Base-by-base conservation (phyloP, 2,329 filamentous ascomycete species). In the Clarireedia homoeocarpa region DNA sequence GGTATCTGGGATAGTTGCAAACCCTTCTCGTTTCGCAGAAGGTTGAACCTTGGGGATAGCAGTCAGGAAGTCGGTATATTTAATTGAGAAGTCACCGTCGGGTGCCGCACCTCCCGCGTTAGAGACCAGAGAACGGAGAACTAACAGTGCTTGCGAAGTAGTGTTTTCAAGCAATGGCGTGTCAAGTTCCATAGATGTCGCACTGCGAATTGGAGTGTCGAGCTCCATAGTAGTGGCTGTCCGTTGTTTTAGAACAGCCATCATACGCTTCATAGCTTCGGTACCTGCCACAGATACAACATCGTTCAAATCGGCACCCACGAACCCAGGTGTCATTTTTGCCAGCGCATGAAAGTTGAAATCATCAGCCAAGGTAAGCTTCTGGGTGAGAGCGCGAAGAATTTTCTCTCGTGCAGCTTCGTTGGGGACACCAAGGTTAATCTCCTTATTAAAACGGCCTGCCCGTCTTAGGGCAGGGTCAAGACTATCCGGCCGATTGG, bases 1-100 rank as follows among this genome's bases (percentile, higher is more conserved):
- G 5, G 94, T 92, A 68, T 91, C 86, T 6, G 94, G 94, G 46
- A 97, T 90, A 0, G 90, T 94, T 12, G 90, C 91, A 71, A 99
- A 99, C 48, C 94, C 94, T 73, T 99, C 92, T 50, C 91, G 85
- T 70, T 92, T 91, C 5, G 88, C 88, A 1, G 89, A 92, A 26
- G 91, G 83, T 68, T 89, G 81, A 59, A 96, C 82, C 57, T 82
- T 81, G 9, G 87, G 82, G 3, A 96, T 78, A 2, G 91, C 91
- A 1, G 77, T 75, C 24, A 86, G 75, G 70, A 97, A 94, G 61
- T 95, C 73, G 70, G 76, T 71, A 74, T 87, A 84, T 2, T 78
- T 80, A 46, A 89, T 81, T 0, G 75, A 73, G 12, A 82, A 77
- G 53, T 84, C 82, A 14, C 72, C 71, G 20, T 80, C 79, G 5